Evolutionary conservation across 768 basidiomycete species (phyloP), one percentile per base, ranked within the genome.

Genomic region (Clavulina sp.): DNA sequence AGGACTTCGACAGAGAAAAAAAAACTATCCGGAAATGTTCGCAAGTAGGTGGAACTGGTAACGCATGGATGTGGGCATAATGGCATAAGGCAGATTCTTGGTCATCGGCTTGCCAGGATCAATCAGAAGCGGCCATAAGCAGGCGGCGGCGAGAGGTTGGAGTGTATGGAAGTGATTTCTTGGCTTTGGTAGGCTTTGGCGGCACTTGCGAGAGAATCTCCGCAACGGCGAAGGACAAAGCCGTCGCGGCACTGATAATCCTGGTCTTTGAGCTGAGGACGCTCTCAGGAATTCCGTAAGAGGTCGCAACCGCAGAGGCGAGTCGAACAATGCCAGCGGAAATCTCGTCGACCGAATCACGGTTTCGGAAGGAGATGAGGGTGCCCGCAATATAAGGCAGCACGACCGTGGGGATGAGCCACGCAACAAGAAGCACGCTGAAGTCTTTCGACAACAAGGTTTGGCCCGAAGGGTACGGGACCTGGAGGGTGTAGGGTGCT

Each of bases 171-270:
- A n/a, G n/a, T n/a, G n/a, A n/a, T n/a, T n/a, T n/a, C n/a, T n/a
- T n/a, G n/a, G n/a, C n/a, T n/a, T n/a, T n/a, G n/a, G n/a, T n/a
- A n/a, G n/a, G n/a, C n/a, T n/a, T n/a, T n/a, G n/a, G n/a, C n/a
- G n/a, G n/a, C n/a, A n/a, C n/a, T n/a, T n/a, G n/a, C n/a, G n/a
- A n/a, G n/a, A n/a, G n/a, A n/a, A n/a, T n/a, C n/a, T 83, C 81
- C 1, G 79, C 75, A 57, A 81, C 78, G 2, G 81, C 75, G 58
- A 81, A 80, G 0, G 77, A 77, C 7, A 78, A 69, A 5, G 71
- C 69, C 29, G 81, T 64, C 3, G 69, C 64, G 0, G 81, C 76
- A 41, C 63, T 69, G 51, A 80, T 64, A 1, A 80, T 67, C 41
- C 81, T 72, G 70, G 74, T 73, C 28, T 69, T 66, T 33, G 65